Conservation (phyloP, 2,329 filamentous ascomycete species). For the Talaromyces sp. region DNA sequence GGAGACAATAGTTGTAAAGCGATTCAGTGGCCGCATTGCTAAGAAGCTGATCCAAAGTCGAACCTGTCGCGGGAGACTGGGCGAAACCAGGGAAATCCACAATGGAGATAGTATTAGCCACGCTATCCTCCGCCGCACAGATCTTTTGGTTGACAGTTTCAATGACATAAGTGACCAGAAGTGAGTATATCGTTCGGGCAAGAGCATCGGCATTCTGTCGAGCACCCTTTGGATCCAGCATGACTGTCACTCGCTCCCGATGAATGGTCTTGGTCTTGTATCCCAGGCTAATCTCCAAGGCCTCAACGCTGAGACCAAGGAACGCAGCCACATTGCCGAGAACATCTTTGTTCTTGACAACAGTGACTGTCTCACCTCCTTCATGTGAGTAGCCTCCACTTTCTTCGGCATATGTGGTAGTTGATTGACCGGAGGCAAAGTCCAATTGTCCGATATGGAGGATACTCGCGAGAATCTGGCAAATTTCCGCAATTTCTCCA, state of each 20-base stretch:
- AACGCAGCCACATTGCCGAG: slow-evolving; percentile 89
- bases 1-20: slow-evolving; percentile 88
- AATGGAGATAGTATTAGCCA: slow-evolving; percentile 91
- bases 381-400: slow-evolving; percentile 97
- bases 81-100: slow-evolving; percentile 97
- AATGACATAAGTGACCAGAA: slow-evolving; percentile 91
- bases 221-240: slow-evolving; percentile 91
- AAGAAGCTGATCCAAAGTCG: slow-evolving; percentile 85
- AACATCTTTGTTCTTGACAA: slow-evolving; percentile 91
- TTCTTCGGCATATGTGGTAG: slow-evolving; percentile 78
- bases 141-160: slow-evolving; percentile 89
- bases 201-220: slow-evolving; percentile 92
- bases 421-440: slow-evolving; percentile 80
- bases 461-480: slow-evolving; percentile 89
- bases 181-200: slow-evolving; percentile 87
- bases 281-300: slow-evolving; percentile 84
- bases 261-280: slow-evolving; percentile 98
- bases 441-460: slow-evolving; percentile 98
- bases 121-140: slow-evolving; percentile 82
- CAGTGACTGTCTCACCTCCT: slow-evolving; percentile 80
- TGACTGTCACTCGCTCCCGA: slow-evolving; percentile 95
- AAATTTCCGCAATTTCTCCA: slow-evolving; percentile 93
- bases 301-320: slow-evolving; percentile 77
- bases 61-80: slow-evolving; percentile 79
- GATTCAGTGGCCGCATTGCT: slow-evolving; percentile 93